Evolutionary conservation across 306 rosid genomes (phyloP).

Genomic region (Acacia melanoxylon): DNA sequence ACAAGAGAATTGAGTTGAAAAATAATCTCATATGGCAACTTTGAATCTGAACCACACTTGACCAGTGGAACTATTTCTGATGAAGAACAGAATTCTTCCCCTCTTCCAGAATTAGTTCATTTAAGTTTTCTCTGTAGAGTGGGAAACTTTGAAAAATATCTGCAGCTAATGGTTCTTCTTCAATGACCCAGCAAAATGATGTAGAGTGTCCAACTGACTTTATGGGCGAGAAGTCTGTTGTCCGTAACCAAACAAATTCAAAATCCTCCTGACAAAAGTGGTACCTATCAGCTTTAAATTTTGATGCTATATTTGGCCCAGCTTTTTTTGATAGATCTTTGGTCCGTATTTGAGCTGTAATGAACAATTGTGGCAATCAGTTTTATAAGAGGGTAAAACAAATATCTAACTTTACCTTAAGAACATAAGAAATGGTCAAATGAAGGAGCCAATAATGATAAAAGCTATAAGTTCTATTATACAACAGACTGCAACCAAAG

Average conservation of each 20-base stretch:
- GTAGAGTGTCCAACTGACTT: conserved; percentile 79
- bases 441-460: conserved; percentile 6
- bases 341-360: conserved; percentile 83
- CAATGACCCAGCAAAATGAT: conserved; percentile 70
- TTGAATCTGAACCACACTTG: conserved; percentile 38
- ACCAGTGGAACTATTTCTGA: conserved; percentile 71
- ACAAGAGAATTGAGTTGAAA: conserved; percentile 86
- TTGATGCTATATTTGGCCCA: conserved; percentile 58
- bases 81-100: conserved; percentile 44
- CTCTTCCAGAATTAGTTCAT: conserved; percentile 54
- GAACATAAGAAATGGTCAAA: conserved; percentile 6
- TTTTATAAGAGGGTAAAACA: background rate
- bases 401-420: background rate
- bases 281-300: conserved; percentile 59
- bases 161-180: conserved; percentile 44
- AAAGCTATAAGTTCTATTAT: background rate
- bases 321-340: conserved; percentile 56
- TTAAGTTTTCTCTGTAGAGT: conserved; percentile 48
- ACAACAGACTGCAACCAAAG: background rate
- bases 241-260: conserved; percentile 78
- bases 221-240: conserved; percentile 63
- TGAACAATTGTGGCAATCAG: background rate
- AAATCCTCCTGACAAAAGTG: conserved; percentile 73
- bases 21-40: conserved; percentile 64
- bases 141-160: conserved; percentile 63